These are phyloP conservation scores for Dryadomyces quercivorus DNA, from an alignment of 2,329 filamentous ascomycete species.

Conservation along the genomic window DNA sequence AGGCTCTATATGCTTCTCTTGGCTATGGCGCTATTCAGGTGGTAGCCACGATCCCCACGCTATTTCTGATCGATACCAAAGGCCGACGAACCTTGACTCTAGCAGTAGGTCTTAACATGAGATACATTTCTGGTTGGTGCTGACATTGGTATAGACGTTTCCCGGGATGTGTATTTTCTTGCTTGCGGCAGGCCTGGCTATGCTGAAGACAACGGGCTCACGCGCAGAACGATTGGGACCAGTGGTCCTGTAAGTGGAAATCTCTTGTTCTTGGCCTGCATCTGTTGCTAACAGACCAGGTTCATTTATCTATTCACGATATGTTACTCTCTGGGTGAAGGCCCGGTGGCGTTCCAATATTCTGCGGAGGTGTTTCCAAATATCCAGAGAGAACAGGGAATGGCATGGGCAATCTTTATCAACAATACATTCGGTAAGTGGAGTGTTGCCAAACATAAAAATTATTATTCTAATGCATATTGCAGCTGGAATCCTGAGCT, in stretches of 20 bases:
- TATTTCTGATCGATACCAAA: slow-evolving; percentile 54
- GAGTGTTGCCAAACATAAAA: slow-evolving; percentile 17
- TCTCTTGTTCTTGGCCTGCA: background rate
- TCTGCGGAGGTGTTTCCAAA: slow-evolving; percentile 59
- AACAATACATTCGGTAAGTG: slow-evolving; percentile 6
- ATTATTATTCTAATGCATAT: slow-evolving; percentile 16
- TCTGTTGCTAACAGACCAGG: background rate
- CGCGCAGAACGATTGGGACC: background rate
- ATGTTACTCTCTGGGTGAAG: slow-evolving; percentile 33
- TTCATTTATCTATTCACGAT: slow-evolving; percentile 13
- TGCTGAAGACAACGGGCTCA: background rate
- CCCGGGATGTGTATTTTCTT: slow-evolving; percentile 53
- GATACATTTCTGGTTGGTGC: too few relatives aligned
- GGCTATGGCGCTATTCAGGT: slow-evolving; percentile 46
- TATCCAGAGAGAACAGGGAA: slow-evolving; percentile 59
- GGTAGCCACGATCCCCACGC: slow-evolving; percentile 52
- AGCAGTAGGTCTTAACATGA: slow-evolving; percentile 20
- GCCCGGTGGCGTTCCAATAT: slow-evolving; percentile 57
- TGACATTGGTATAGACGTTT: slow-evolving; percentile 33
- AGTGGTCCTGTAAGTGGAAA: slow-evolving; percentile 8
- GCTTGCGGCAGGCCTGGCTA: slow-evolving; percentile 33
- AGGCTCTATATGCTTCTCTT: slow-evolving; percentile 28
- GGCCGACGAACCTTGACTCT: slow-evolving; percentile 49
- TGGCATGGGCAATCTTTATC: slow-evolving; percentile 19
- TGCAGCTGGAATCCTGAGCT: slow-evolving; percentile 46